Conservation (phyloP, 2,329 filamentous ascomycete species). For the Botrytis byssoidea region DNA sequence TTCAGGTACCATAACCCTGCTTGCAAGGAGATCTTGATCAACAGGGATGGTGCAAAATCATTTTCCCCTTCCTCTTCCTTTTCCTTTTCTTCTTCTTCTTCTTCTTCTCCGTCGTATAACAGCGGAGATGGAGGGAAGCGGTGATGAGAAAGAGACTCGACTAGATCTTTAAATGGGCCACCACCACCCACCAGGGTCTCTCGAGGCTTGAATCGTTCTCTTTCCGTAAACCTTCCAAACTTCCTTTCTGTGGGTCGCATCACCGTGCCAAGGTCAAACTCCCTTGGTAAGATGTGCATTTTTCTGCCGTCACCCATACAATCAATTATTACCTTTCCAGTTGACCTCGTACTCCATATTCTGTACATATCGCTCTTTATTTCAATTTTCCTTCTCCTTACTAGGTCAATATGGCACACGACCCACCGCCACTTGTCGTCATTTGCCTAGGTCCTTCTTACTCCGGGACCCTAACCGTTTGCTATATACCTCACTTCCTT, state of each 20-base stretch:
- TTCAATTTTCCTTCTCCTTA: background rate
- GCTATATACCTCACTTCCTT: background rate
- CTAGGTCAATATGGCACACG: background rate
- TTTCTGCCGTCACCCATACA: constrained; percentile 1
- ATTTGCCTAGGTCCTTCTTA: constrained; percentile 3
- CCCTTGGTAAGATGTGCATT: background rate
- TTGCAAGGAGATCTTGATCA: background rate
- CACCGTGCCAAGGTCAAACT: constrained; percentile 2
- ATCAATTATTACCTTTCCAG: background rate
- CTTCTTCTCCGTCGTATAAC: background rate
- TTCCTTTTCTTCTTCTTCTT: background rate
- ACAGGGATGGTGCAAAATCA: background rate
- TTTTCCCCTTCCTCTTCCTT: background rate
- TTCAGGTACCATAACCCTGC: background rate
- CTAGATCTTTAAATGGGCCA: constrained; percentile 5
- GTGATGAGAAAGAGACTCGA: constrained; percentile 6
- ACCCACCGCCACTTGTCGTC: constrained; percentile 10
- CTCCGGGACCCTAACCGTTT: background rate
- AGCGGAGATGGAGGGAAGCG: background rate
- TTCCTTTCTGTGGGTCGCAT: constrained; percentile 2
- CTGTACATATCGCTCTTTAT: background rate
- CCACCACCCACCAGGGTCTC: background rate
- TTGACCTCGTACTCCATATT: constrained; percentile 1
- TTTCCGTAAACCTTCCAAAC: background rate
- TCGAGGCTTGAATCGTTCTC: background rate